Base-by-base conservation (phyloP, 345 rosid genomes). In the Rhodamnia argentea region DNA sequence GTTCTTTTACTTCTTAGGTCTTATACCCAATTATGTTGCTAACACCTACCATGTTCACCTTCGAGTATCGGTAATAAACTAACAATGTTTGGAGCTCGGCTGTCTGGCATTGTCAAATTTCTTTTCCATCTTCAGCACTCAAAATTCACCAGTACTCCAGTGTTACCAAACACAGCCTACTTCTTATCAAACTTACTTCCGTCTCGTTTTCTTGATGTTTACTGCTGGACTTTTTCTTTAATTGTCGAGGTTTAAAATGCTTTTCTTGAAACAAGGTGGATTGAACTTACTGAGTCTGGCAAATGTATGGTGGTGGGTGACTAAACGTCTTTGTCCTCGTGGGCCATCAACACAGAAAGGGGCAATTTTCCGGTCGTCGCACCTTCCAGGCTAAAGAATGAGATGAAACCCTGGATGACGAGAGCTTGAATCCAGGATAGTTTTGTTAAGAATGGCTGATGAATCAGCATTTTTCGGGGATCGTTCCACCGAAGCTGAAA, bases 331-430 rank as follows among this genome's bases (percentile, higher is more conserved):
- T n/a, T 59, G 78, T 20, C 24, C 58, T 56, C 32, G 54, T 85
- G 93, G 98, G 98, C 94, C 62, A 92, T 95, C 88, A 94, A 95
- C 88, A 95, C 91, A 92, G 96, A 95, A 81, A 94, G 96, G 95
- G 96, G 96, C 85, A 92, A 87, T 88, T 95, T n/a, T 95, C 89
- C 83, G 89, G 82, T 94, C 94, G 87, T 92, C 96, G 1, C 95
- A 94, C 89, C 93, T 95, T 89, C 95, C 96, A 5, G 91, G 84
- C n/a, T n/a, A 92, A 95, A 23, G 93, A 92, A 83, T 94, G 89
- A 88, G 96, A 95, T 87, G 87, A 89, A 4, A 90, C 85, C 15
- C 86, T 95, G 58, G 98, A 95, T 88, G 87, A 15, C 1, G 95
- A 91, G 82, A 92, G 94, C 84, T 84, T 92, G 89, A 92, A 94